A percentile compares a stretch with the other conserved stretches of the same genome.
Evolutionary conservation across 176 grass and related monocot genomes (phyloP).

Genomic region (Cymbopogon citratus): DNA sequence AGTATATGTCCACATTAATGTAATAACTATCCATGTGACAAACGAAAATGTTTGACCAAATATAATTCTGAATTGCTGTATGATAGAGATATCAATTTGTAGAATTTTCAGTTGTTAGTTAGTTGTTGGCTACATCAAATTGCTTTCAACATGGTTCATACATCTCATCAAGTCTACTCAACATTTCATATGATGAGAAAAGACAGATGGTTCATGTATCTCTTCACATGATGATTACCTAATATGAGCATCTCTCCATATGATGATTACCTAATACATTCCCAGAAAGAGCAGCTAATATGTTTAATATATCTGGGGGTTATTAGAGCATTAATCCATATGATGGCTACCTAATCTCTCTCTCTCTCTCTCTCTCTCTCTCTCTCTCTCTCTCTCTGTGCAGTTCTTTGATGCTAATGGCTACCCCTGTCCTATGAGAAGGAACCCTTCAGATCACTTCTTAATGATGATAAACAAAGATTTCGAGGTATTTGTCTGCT

Average conservation of each 20-base stretch:
- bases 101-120: background rate
- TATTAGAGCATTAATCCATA: no score
- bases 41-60: background rate
- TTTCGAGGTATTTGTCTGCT: constrained; percentile 36
- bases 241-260: background rate
- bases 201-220: no score
- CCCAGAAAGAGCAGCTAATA: no score
- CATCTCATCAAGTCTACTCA: no score
- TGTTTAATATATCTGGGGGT: no score
- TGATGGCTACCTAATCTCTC: no score
- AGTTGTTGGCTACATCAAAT: background rate
- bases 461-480: constrained; percentile 63
- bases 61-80: background rate
- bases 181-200: no score
- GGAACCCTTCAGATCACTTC: constrained; percentile 62
- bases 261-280: no score
- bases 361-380: no score
- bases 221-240: background rate
- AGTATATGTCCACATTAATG: no score
- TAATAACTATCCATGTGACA: background rate
- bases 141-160: no score
- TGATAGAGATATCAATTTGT: background rate
- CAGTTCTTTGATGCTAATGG: constrained; percentile 64
- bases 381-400: no score
- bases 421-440: constrained; percentile 50